Evolutionary conservation across 1,284 basidiomycete genomes (phyloP).

Genomic region (Microbotryum lychnidis-dioicae): DNA sequence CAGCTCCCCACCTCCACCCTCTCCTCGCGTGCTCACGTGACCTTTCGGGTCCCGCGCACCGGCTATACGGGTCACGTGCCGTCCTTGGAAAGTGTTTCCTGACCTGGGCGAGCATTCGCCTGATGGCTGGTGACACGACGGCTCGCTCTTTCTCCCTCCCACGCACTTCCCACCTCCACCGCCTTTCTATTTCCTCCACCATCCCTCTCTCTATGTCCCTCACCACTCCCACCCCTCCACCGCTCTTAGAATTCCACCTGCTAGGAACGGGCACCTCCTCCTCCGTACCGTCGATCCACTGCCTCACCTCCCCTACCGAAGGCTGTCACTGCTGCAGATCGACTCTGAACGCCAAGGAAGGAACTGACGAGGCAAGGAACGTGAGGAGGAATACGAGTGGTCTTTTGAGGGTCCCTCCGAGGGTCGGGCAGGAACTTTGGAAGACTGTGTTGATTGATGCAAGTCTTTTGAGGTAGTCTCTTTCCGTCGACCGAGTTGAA

Average conservation of each 20-base stretch:
- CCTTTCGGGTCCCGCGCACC: too few relatives aligned
- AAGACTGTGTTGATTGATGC: slow-evolving; percentile 55
- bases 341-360: slow-evolving; percentile 41
- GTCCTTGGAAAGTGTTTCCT: too few relatives aligned
- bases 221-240: background rate
- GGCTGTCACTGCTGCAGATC: slow-evolving; percentile 34
- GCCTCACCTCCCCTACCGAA: slow-evolving; percentile 28
- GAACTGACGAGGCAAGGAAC: slow-evolving; percentile 48
- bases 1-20: too few relatives aligned
- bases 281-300: slow-evolving; percentile 28
- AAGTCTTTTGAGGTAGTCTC: too few relatives aligned
- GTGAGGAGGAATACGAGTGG: slow-evolving; percentile 65
- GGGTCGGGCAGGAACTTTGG: background rate
- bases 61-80: too few relatives aligned
- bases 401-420: slow-evolving; percentile 41
- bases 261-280: slow-evolving; percentile 33
- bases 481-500: too few relatives aligned
- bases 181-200: too few relatives aligned
- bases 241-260: slow-evolving; percentile 17
- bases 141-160: too few relatives aligned
- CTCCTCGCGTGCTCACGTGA: too few relatives aligned
- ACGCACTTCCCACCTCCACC: too few relatives aligned
- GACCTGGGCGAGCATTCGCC: too few relatives aligned
- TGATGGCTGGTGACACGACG: too few relatives aligned
- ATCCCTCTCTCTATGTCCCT: background rate